Conservation (phyloP, 1,284 basidiomycete genomes). For the Boletus sp. region DNA sequence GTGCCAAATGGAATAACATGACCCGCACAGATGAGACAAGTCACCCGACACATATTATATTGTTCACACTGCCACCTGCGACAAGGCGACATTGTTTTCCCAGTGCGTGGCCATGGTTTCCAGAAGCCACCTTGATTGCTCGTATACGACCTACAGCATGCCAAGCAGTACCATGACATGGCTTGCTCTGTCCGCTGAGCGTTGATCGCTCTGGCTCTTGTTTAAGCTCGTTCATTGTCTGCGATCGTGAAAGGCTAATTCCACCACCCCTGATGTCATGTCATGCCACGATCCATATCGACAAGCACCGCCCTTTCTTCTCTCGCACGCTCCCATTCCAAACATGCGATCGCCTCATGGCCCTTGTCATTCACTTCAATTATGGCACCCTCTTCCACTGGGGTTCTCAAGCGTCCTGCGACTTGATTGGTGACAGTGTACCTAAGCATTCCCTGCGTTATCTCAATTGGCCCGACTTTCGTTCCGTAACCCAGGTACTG, state of each 20-base stretch:
- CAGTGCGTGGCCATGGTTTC: too few species aligned
- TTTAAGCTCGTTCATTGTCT: constrained; percentile 5
- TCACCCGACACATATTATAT: background rate
- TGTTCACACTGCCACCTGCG: constrained; percentile 3
- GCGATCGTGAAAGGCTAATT: constrained; percentile 23
- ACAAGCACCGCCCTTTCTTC: constrained; percentile 12
- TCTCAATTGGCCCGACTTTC: constrained; percentile 13
- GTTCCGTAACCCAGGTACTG: constrained; percentile 13
- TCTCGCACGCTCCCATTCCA: background rate
- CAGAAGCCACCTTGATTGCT: too few species aligned
- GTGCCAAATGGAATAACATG: background rate
- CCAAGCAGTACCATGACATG: background rate
- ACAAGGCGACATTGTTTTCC: constrained; percentile 3
- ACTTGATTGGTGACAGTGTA: constrained; percentile 8
- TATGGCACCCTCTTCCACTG: too few species aligned
- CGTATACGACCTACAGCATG: constrained; percentile 19
- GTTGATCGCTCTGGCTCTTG: background rate
- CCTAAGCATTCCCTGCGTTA: background rate
- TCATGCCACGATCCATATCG: constrained; percentile 3
- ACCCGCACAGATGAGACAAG: constrained; percentile 7
- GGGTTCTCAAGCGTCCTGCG: too few species aligned
- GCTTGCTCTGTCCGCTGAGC: constrained; percentile 7
- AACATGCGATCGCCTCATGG: constrained; percentile 31
- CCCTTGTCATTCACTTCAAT: background rate
- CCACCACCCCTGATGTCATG: constrained; percentile 17